Percentiles rank a stretch among this genome's conserved stretches.
Conservation (phyloP, 2,329 filamentous ascomycete genomes). For the Fusarium xyrophilum region DNA sequence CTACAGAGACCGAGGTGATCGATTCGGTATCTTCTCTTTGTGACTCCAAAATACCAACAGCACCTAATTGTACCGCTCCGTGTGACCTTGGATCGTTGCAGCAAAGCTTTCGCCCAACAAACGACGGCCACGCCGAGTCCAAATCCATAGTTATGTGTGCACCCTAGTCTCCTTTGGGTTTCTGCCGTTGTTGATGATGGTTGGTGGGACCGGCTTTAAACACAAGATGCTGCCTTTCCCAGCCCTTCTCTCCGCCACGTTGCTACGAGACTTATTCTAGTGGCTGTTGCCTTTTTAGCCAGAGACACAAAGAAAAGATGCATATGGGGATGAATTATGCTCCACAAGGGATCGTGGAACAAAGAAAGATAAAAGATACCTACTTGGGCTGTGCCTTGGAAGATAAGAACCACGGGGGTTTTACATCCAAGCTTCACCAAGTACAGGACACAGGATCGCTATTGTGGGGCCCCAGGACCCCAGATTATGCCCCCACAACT, state of each 20-base stretch:
- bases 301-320: conserved; percentile 17
- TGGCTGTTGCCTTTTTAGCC: conserved; percentile 23
- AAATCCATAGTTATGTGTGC: conserved; percentile 5
- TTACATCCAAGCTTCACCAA: neutral
- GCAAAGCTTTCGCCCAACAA: conserved; percentile 20
- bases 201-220: conserved; percentile 29
- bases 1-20: neutral
- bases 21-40: neutral
- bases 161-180: conserved; percentile 14
- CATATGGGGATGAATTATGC: neutral
- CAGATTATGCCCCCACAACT: conserved; percentile 27
- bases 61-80: neutral
- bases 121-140: conserved; percentile 22
- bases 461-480: conserved; percentile 43
- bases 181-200: conserved; percentile 15
- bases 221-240: conserved; percentile 36
- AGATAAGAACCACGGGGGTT: neutral
- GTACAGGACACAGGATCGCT: neutral
- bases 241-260: conserved; percentile 39
- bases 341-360: neutral
- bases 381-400: neutral
- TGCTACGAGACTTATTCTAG: conserved; percentile 40
- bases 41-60: neutral
- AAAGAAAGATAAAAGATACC: neutral
- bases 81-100: neutral